Conservation (phyloP, 108 stramenopile species). For the Licmophora abbreviata region DNA sequence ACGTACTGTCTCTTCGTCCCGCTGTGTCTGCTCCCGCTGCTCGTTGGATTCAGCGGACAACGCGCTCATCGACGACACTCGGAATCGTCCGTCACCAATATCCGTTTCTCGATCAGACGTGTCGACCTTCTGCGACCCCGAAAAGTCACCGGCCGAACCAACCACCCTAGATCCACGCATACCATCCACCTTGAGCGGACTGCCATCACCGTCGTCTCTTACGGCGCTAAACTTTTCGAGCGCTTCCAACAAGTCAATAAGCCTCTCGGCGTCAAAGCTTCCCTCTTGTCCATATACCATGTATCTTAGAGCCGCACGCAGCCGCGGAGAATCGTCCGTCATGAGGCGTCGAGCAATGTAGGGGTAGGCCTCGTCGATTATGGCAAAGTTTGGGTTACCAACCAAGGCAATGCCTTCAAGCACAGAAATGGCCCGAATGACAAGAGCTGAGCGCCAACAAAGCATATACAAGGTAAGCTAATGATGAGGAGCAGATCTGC, state of each 20-base stretch:
- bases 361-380: conserved; percentile 93
- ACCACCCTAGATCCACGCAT: conserved; percentile 61
- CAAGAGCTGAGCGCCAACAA: too few relatives aligned
- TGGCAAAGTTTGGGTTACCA: conserved; percentile 76
- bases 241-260: conserved; percentile 90
- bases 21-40: conserved; percentile 21
- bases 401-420: conserved; percentile 93
- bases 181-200: conserved; percentile 76
- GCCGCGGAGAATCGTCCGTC: conserved; percentile 80
- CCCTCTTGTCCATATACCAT: conserved; percentile 91
- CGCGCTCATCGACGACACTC: conserved; percentile 21
- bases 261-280: conserved; percentile 84
- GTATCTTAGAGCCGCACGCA: conserved; percentile 81
- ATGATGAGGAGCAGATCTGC: too few relatives aligned
- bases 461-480: too few relatives aligned
- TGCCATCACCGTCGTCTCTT: conserved; percentile 76
- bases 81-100: conserved; percentile 43
- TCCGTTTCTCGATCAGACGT: conserved; percentile 39
- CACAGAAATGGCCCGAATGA: conserved; percentile 88
- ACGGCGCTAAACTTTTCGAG: conserved; percentile 80
- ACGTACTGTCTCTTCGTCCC: conserved; percentile 63
- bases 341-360: conserved; percentile 88
- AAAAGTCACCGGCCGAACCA: conserved; percentile 69
- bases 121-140: conserved; percentile 58
- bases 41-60: conserved; percentile 4